These are phyloP conservation scores for Cladosporium sp. DNA, from an alignment of 2,329 filamentous ascomycete genomes.

Conservation along the genomic window DNA sequence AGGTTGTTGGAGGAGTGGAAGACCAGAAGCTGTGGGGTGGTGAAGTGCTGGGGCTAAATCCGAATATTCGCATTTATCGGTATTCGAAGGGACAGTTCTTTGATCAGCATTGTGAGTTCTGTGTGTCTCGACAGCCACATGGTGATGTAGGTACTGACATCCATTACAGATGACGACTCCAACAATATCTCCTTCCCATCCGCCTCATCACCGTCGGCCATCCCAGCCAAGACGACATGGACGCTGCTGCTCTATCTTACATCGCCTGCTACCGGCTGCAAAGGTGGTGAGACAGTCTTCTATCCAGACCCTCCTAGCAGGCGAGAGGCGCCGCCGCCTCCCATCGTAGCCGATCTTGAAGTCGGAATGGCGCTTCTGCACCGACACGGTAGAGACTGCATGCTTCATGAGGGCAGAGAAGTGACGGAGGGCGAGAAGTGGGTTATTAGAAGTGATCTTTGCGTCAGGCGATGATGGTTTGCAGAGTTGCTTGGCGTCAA, in stretches of 20 bases:
- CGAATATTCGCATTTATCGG: conserved; percentile 84
- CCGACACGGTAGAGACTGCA: conserved; percentile 82
- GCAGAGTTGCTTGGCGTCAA: too few relatives aligned
- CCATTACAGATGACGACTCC: conserved; percentile 71
- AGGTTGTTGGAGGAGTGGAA: conserved; percentile 43
- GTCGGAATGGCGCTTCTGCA: conserved; percentile 84
- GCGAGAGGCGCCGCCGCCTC: conserved; percentile 38
- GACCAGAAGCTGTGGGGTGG: conserved; percentile 64
- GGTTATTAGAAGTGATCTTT: conserved; percentile 82
- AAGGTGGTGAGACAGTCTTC: conserved; percentile 87
- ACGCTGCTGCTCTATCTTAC: conserved; percentile 85
- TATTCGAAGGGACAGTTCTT: conserved; percentile 87
- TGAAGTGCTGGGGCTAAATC: conserved; percentile 74
- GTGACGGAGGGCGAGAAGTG: conserved; percentile 82
- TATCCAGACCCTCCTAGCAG: conserved; percentile 61
- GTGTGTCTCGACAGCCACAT: not conserved
- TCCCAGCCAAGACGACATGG: conserved; percentile 74
- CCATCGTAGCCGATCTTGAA: conserved; percentile 69
- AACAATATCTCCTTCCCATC: conserved; percentile 64
- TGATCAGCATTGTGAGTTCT: conserved; percentile 75
- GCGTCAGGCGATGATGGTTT: conserved; percentile 50
- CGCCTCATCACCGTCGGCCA: conserved; percentile 32
- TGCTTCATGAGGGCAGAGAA: conserved; percentile 82
- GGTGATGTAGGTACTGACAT: not conserved
- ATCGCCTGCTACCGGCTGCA: conserved; percentile 66